Base-by-base conservation (phyloP, 257 asterid species). In the Linaria vulgaris region DNA sequence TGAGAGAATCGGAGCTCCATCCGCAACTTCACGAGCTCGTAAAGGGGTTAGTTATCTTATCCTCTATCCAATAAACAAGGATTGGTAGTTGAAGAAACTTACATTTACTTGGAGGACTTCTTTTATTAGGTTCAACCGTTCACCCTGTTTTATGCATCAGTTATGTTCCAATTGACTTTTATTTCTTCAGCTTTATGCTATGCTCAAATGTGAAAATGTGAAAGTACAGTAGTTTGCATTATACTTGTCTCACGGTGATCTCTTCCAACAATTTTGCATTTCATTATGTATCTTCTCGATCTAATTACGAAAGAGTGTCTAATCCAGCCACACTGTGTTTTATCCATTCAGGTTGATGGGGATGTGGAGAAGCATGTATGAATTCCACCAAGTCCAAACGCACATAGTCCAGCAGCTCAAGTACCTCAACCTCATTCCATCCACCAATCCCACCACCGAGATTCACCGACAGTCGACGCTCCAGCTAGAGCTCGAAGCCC, bases 361-460 rank as follows among this genome's bases (percentile, higher is more conserved):
- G 65, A 87, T 94, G 97, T 94, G 99, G 99, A 82, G 95, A 82
- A 94, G 96, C 82, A 94, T 94, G 99, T 87, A 90, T 6, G 99
- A 94, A 66, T 82, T 84, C 79, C 99, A 94, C 76, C 99, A 90
- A 55, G 96, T 90, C 45, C 99, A 94, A 55, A 87, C 87, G 4
- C 95, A 87, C 87, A 94, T 90, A 61, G 97, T 90, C 47, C 95
- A 90, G 80, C 99, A 90, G 73, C 86, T 94, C 74, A 94, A 85
- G 77, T 87, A 87, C 72, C 88, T 94, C 60, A 83, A 76, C 70
- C 51, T 73, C 59, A 54, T 75, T 30, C 88, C 95, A 7, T 84
- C 95, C 0, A 64, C 74, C 14, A 77, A 80, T 24, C 86, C 95
- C 3, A 90, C 99, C 1, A 79, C 96, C 11, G 99, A 90, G 70